Conservation (phyloP, 1,284 basidiomycete species). For the Cystobasidium pallidum region DNA sequence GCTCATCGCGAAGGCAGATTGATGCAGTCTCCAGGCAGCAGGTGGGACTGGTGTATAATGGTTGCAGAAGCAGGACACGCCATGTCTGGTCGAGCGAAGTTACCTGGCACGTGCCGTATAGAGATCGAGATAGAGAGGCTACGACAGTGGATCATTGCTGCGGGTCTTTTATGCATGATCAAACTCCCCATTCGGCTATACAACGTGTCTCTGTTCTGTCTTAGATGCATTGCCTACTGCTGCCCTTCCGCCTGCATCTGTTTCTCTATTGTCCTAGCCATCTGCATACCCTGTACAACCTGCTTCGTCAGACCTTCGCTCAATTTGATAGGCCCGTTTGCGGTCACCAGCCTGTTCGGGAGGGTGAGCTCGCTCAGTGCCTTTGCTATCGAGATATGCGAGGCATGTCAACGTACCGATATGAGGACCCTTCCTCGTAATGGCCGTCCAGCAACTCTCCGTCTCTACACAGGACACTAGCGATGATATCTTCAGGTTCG, state of each 20-base stretch:
- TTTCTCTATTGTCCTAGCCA: slow-evolving; percentile 34
- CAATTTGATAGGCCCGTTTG: slow-evolving; percentile 37
- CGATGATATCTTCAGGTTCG: slow-evolving; percentile 45
- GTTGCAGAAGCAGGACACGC: background rate
- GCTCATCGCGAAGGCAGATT: background rate
- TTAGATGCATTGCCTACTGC: background rate
- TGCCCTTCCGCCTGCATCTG: slow-evolving; percentile 29
- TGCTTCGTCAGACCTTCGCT: slow-evolving; percentile 25
- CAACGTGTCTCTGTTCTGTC: background rate
- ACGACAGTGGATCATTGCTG: no score
- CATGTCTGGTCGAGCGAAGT: background rate
- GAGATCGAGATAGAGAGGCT: background rate
- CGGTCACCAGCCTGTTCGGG: slow-evolving; percentile 32
- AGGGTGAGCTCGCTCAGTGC: no score
- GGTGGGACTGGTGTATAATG: background rate
- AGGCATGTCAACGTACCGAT: slow-evolving; percentile 31
- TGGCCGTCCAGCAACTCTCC: slow-evolving; percentile 29
- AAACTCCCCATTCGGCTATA: no score
- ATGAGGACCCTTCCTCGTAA: slow-evolving; percentile 33
- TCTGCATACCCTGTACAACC: slow-evolving; percentile 25
- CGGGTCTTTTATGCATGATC: no score
- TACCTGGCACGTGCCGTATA: slow-evolving; percentile 4
- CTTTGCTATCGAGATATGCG: no score
- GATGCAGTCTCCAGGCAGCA: background rate
- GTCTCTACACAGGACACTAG: slow-evolving; percentile 36